Conservation (phyloP, 1,284 basidiomycete species). For the Microbotryum lychnidis-dioicae region DNA sequence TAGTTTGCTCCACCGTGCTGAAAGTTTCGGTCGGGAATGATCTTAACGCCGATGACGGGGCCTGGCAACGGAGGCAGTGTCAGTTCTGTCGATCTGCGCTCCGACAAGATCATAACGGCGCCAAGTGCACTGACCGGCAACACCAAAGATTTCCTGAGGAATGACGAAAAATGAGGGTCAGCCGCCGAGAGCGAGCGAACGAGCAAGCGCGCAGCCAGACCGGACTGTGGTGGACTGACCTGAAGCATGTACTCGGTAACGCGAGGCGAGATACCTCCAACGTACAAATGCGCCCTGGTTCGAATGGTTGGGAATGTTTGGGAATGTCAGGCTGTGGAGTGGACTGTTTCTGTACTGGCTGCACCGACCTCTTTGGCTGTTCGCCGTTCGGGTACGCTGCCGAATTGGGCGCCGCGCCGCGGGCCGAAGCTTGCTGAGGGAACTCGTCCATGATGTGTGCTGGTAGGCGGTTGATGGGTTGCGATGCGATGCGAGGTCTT, state of each 20-base stretch:
- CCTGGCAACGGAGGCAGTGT: slow-evolving; percentile 47
- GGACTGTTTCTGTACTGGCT: too few species aligned
- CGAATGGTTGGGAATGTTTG: too few species aligned
- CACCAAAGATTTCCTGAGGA: slow-evolving; percentile 24
- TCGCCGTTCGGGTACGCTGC: neutral
- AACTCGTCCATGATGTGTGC: neutral
- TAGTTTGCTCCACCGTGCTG: slow-evolving; percentile 97
- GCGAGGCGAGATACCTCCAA: slow-evolving; percentile 88
- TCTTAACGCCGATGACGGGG: slow-evolving; percentile 92
- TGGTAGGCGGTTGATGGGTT: neutral
- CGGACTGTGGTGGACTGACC: neutral
- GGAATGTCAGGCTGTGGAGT: too few species aligned
- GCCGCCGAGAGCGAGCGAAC: neutral
- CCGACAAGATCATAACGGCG: neutral
- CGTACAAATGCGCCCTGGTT: slow-evolving; percentile 60
- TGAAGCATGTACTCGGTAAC: slow-evolving; percentile 50
- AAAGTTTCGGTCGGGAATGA: slow-evolving; percentile 95
- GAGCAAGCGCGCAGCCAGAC: slow-evolving; percentile 6
- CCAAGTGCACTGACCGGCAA: slow-evolving; percentile 22
- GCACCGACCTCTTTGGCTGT: slow-evolving; percentile 13
- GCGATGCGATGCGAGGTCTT: slow-evolving; percentile 6
- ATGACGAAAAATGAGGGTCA: too few species aligned
- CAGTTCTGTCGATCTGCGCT: too few species aligned
- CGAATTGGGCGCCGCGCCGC: too few species aligned
- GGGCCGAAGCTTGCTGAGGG: neutral